Conservation (phyloP, 305 asterid genomes). For the Fraxinus floribunda region DNA sequence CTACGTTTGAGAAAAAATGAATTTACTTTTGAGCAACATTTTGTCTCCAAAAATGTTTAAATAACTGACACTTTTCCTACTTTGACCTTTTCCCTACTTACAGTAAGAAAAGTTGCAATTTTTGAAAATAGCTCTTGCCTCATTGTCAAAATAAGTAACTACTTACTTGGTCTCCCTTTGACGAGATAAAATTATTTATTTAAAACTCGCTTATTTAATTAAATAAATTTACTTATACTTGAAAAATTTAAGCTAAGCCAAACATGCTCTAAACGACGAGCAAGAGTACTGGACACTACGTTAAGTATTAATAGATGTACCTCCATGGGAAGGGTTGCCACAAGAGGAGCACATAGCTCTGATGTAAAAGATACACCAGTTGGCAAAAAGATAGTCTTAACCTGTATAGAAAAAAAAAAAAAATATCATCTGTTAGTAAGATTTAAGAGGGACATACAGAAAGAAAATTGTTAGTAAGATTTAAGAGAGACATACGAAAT, state of each 20-base stretch:
- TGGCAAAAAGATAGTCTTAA: slow-evolving; percentile 63
- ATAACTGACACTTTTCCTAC: background rate
- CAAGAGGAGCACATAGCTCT: slow-evolving; percentile 75
- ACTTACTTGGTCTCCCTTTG: background rate
- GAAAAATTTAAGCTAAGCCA: background rate
- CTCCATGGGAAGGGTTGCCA: slow-evolving; percentile 88
- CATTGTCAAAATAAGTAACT: background rate
- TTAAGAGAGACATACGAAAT: background rate
- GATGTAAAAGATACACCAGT: slow-evolving; percentile 61
- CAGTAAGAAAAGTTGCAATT: background rate
- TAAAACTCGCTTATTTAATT: background rate
- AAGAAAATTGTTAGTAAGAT: background rate
- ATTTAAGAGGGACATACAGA: background rate
- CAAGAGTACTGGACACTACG: background rate
- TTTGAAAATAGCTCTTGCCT: slow-evolving; percentile 2
- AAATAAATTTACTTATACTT: background rate
- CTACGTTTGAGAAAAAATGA: background rate
- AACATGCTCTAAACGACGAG: background rate
- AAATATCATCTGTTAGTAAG: background rate
- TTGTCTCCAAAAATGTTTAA: background rate
- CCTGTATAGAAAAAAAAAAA: slow-evolving; percentile 40
- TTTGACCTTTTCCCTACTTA: background rate
- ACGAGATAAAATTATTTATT: background rate
- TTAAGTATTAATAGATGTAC: slow-evolving; percentile 31
- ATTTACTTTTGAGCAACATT: background rate